These are phyloP conservation scores for Lichtheimia ramosa DNA, from an alignment of 371 early-diverging fungal species.

Conservation along the genomic window DNA sequence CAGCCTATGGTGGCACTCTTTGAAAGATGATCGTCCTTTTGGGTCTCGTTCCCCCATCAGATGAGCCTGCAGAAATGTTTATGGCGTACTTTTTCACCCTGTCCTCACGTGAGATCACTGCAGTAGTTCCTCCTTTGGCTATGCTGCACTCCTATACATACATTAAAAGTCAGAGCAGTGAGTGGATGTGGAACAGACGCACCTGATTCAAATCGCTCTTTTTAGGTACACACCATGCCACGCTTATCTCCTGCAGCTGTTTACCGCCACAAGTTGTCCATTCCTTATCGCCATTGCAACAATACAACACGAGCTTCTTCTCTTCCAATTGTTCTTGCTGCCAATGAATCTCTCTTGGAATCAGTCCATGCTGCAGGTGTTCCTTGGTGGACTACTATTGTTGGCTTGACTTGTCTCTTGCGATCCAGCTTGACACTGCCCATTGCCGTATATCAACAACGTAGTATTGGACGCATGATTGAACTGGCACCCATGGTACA, in stretches of 20 bases:
- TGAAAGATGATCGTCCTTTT: too few relatives aligned
- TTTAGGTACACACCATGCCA: too few relatives aligned
- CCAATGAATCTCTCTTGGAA: constrained; percentile 46
- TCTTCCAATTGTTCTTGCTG: constrained; percentile 30
- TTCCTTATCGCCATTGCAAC: too few relatives aligned
- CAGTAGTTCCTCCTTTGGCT: too few relatives aligned
- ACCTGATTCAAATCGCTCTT: too few relatives aligned
- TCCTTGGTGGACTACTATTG: constrained; percentile 76
- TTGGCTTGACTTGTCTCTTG: constrained; percentile 57
- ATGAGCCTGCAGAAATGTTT: constrained; percentile 7
- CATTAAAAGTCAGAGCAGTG: not conserved
- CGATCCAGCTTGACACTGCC: constrained; percentile 70
- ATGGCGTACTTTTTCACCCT: not conserved
- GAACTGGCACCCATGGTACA: constrained; percentile 62
- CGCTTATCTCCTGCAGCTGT: too few relatives aligned
- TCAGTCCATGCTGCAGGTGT: constrained; percentile 45
- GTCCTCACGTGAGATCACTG: too few relatives aligned
- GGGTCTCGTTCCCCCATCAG: too few relatives aligned
- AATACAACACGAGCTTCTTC: not conserved
- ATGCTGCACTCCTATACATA: not conserved
- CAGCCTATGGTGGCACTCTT: too few relatives aligned
- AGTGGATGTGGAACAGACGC: too few relatives aligned
- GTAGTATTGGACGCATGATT: constrained; percentile 57
- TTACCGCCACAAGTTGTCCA: too few relatives aligned
- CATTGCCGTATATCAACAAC: constrained; percentile 73